phyloP scores from a whole-genome alignment of 306 rosid species.

The Lablab purpureus region DNA sequence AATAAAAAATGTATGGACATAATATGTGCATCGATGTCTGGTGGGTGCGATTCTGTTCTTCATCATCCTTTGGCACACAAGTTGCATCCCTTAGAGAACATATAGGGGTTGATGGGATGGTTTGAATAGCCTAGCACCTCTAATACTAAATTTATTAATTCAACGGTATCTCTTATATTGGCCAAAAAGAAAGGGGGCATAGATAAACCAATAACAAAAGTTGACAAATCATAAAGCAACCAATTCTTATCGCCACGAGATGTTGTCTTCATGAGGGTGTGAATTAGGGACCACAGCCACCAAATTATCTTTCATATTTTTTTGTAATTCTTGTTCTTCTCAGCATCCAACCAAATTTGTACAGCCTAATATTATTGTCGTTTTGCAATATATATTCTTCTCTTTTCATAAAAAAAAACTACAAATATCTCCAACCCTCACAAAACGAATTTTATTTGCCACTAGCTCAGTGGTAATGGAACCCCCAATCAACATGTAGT shows the following conservation, averaged over 20 bases:
- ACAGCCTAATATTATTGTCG: slow-evolving; percentile 51
- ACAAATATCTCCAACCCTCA: slow-evolving; percentile 33
- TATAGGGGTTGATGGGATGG: not conserved
- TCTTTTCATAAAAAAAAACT: slow-evolving; percentile 10
- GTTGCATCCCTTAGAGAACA: slow-evolving; percentile 42
- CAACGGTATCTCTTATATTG: slow-evolving; percentile 48
- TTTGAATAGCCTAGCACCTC: slow-evolving; percentile 48
- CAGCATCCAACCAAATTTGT: slow-evolving; percentile 52
- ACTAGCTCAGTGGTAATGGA: slow-evolving; percentile 4
- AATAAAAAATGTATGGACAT: not conserved
- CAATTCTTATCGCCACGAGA: slow-evolving; percentile 55
- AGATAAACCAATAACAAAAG: slow-evolving; percentile 54
- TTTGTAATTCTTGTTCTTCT: slow-evolving; percentile 49
- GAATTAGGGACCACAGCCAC: slow-evolving; percentile 68
- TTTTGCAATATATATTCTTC: slow-evolving; percentile 40
- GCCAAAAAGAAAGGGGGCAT: slow-evolving; percentile 50
- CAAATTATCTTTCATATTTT: slow-evolving; percentile 44
- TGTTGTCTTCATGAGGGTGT: slow-evolving; percentile 51
- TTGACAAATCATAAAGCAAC: slow-evolving; percentile 51
- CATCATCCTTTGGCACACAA: slow-evolving; percentile 7
- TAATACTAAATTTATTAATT: slow-evolving; percentile 45
- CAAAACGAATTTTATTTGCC: slow-evolving; percentile 34
- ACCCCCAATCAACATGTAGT: not conserved
- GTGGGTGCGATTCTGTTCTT: slow-evolving; percentile 32
- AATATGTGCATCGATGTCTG: not conserved